These are phyloP conservation scores for Pseudogymnoascus sp. DNA, from an alignment of 2,329 filamentous ascomycete genomes.

Conservation along the genomic window DNA sequence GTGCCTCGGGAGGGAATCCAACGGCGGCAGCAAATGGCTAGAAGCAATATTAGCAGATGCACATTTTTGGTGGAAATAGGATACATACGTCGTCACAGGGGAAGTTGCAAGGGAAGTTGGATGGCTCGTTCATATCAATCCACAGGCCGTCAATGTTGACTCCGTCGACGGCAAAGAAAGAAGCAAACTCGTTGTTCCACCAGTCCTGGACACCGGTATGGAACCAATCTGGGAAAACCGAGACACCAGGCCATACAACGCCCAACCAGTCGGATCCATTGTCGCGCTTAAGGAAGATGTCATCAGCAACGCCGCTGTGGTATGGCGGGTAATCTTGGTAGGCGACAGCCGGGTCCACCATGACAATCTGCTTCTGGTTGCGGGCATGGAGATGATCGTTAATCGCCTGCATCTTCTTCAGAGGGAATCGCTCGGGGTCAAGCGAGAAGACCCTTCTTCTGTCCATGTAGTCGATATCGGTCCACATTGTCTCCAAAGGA, in stretches of 20 bases:
- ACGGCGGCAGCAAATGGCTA: slow-evolving; percentile 29
- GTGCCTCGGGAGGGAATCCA: slow-evolving; percentile 50
- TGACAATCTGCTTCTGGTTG: slow-evolving; percentile 64
- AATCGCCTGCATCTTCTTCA: slow-evolving; percentile 54
- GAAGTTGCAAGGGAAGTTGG: slow-evolving; percentile 43
- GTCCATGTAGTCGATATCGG: slow-evolving; percentile 55
- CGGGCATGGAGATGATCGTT: slow-evolving; percentile 57
- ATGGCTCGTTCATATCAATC: slow-evolving; percentile 61
- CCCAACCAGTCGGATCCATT: slow-evolving; percentile 52
- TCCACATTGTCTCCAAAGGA: slow-evolving; percentile 63
- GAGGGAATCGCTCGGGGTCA: slow-evolving; percentile 54
- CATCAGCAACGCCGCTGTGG: slow-evolving; percentile 40
- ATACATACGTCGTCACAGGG: slow-evolving; percentile 38
- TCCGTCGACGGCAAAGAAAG: slow-evolving; percentile 56
- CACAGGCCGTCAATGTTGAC: slow-evolving; percentile 71
- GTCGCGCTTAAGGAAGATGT: slow-evolving; percentile 37
- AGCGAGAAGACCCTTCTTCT: slow-evolving; percentile 50
- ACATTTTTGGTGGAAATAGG: not conserved
- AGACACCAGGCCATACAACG: slow-evolving; percentile 69
- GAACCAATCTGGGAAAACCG: slow-evolving; percentile 73
- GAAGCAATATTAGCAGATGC: not conserved
- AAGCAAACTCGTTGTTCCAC: slow-evolving; percentile 60
- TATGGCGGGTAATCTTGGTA: slow-evolving; percentile 44
- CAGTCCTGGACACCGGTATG: slow-evolving; percentile 52
- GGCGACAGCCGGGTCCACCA: slow-evolving; percentile 63